These are phyloP conservation scores for Rhizopus sp. DNA, from an alignment of 371 early-diverging fungal genomes.

Conservation along the genomic window DNA sequence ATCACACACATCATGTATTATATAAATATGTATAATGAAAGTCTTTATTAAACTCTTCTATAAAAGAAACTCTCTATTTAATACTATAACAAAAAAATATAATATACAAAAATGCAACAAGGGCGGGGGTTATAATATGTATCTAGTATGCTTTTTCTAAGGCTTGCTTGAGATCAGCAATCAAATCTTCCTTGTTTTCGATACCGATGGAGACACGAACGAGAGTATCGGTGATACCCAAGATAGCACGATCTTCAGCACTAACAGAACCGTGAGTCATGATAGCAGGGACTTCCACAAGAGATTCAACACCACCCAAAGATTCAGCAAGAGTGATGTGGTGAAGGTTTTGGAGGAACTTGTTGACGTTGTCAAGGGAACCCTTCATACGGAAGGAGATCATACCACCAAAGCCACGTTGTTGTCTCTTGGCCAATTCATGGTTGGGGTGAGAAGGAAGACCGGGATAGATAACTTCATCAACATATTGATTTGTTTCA, in stretches of 20 bases:
- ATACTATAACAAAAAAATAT: not conserved
- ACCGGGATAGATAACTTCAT: slow-evolving; percentile 86
- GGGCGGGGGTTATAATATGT: not conserved
- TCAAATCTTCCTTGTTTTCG: slow-evolving; percentile 81
- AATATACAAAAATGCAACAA: not conserved
- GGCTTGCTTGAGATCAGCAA: slow-evolving; percentile 66
- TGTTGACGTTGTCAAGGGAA: slow-evolving; percentile 66
- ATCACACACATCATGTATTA: slow-evolving; percentile 1
- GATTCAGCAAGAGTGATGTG: slow-evolving; percentile 85
- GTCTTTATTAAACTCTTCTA: not conserved
- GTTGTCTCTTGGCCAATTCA: slow-evolving; percentile 77
- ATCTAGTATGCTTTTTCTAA: slow-evolving; percentile 49
- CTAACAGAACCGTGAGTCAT: slow-evolving; percentile 89
- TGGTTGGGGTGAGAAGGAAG: slow-evolving; percentile 82
- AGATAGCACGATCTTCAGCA: slow-evolving; percentile 70
- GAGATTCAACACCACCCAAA: slow-evolving; percentile 85
- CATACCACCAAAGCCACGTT: slow-evolving; percentile 87
- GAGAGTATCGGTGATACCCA: slow-evolving; percentile 84
- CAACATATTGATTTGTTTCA: slow-evolving; percentile 63
- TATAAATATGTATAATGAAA: not conserved
- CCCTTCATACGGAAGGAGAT: slow-evolving; percentile 83
- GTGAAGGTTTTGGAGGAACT: slow-evolving; percentile 65
- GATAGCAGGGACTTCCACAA: slow-evolving; percentile 81
- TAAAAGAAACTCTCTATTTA: not conserved
- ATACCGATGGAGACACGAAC: slow-evolving; percentile 84